Evolutionary conservation across 78 protist genomes (phyloP).

Genomic region (Planoprotostelium fungivorum): DNA sequence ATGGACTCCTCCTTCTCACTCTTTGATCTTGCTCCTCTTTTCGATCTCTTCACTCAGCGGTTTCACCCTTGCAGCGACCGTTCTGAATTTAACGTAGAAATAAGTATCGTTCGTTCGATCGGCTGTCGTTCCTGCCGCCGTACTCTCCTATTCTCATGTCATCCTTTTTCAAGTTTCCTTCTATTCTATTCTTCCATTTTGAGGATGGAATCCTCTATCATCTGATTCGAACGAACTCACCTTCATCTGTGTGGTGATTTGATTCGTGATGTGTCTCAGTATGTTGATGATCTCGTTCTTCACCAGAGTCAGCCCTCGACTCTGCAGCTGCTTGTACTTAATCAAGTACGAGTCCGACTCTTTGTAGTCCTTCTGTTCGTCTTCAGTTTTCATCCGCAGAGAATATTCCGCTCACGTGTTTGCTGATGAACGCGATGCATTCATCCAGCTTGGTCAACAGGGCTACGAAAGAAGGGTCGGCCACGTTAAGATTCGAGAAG

Average conservation of each 20-base stretch:
- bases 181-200: background rate
- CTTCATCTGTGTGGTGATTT: conserved; percentile 9
- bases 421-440: conserved; percentile 43
- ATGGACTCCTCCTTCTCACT: background rate
- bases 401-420: conserved; percentile 33
- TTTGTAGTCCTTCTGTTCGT: conserved; percentile 10
- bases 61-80: conserved; percentile 44
- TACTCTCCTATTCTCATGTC: too few species aligned
- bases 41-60: conserved; percentile 50
- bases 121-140: background rate
- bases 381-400: conserved; percentile 25
- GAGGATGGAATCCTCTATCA: too few species aligned
- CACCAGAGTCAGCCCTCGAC: background rate
- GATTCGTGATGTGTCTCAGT: background rate
- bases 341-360: background rate
- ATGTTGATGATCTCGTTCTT: background rate
- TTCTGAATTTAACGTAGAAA: conserved; percentile 48
- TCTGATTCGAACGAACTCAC: background rate
- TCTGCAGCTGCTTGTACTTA: background rate
- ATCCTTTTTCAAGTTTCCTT: background rate
- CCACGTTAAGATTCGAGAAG: conserved; percentile 13
- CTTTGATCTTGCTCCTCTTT: conserved; percentile 2
- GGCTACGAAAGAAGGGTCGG: conserved; percentile 26
- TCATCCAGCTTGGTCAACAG: conserved; percentile 32
- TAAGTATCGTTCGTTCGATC: conserved; percentile 10